Evolutionary conservation across 2,329 filamentous ascomycete species (phyloP), one percentile per base, ranked within the genome.

Genomic region (Davidsoniella australis): DNA sequence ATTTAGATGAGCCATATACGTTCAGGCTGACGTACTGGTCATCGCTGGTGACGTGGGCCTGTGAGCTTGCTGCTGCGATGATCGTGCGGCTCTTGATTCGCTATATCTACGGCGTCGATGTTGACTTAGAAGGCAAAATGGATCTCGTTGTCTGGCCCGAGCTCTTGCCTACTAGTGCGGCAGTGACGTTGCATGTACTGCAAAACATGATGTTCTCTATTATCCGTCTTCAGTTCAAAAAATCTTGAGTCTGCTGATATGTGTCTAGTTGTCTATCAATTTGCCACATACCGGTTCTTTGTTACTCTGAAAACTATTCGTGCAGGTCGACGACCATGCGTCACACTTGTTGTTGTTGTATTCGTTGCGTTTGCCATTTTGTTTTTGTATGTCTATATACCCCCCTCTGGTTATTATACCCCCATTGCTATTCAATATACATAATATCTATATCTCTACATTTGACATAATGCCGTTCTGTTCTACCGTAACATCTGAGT

Each of bases 131-230:
- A 63, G 78, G 76, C 23, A 76, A 74, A 62, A 64, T 74, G 53
- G 78, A 82, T 61, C 64, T 82, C 55, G 72, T 71, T 5, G 72
- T 76, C 49, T 82, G 78, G 75, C 78, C 78, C 2, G 78, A 82
- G 64, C 62, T 82, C 57, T 62, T 82, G 57, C 78, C 78, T 16
- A 80, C 78, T 2, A 75, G 74, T 49, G 73, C 79, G 17, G 75
- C 74, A 18, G 78, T 81, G 18, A 76, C 76, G 65, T 64, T 82
- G 59, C 78, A 82, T 57, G 78, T 82, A 46, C 59, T 82, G 62
- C 78, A 82, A 63, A 82, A 82, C 60, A 82, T 82, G 78, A 62
- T 82, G 50, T 82, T 82, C 63, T 78, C 75, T 42, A 82, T 82
- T 57, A 73, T 81, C 36, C 70, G 78, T 54, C 63, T 82, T 58